Percentiles rank a stretch among this genome's conserved stretches.
phyloP scores from a whole-genome alignment of 257 asterid species.

The Mentha longifolia region DNA sequence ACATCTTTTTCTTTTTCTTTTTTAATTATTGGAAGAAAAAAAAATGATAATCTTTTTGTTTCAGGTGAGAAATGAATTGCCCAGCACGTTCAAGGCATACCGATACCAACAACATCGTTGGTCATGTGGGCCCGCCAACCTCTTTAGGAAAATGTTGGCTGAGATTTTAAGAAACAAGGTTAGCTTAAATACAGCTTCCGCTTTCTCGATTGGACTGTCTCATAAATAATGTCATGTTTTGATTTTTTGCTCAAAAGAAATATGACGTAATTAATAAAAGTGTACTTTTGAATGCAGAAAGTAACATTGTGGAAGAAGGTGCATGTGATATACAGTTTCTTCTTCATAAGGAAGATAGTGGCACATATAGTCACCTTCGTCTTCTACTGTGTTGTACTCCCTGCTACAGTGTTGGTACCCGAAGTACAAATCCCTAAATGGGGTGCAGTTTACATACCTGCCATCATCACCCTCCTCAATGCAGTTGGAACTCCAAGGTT shows the following conservation, averaged over 20 bases:
- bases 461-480: slow-evolving; percentile 73
- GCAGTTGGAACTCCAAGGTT: slow-evolving; percentile 96
- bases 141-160: slow-evolving; percentile 76
- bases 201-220: too few species aligned
- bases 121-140: slow-evolving; percentile 99
- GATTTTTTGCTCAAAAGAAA: too few species aligned
- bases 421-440: slow-evolving; percentile 89
- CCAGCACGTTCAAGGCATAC: slow-evolving; percentile 93
- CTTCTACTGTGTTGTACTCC: slow-evolving; percentile 77
- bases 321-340: slow-evolving; percentile 92
- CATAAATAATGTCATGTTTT: too few species aligned
- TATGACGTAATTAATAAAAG: too few species aligned
- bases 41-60: neutral
- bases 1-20: too few species aligned
- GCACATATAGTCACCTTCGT: slow-evolving; percentile 86
- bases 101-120: slow-evolving; percentile 96
- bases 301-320: slow-evolving; percentile 83
- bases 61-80: slow-evolving; percentile 92
- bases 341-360: slow-evolving; percentile 82
- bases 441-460: slow-evolving; percentile 91
- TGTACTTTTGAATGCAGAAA: slow-evolving; percentile 57
- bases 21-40: too few species aligned
- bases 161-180: slow-evolving; percentile 88
- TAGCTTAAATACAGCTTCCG: neutral
- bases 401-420: slow-evolving; percentile 87